Conservation (phyloP, 1,139 yeast genomes). For the Blastobotrys apis region DNA sequence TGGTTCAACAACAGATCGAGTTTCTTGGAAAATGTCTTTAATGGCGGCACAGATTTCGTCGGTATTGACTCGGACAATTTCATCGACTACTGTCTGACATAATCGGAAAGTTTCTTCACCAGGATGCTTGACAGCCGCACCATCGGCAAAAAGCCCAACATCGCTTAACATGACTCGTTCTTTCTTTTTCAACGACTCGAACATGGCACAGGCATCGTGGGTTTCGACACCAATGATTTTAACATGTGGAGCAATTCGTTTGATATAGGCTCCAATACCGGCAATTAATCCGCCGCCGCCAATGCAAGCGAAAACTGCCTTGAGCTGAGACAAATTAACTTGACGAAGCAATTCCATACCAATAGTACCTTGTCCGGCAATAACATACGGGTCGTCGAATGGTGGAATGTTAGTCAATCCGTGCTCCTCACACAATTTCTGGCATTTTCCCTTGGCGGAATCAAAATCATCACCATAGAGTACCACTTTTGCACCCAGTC, state of each 20-base stretch:
- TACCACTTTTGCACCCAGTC: conserved; percentile 92
- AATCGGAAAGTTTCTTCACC: conserved; percentile 92
- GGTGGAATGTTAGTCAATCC: conserved; percentile 92
- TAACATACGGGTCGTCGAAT: conserved; percentile 93
- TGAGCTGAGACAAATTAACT: conserved; percentile 67
- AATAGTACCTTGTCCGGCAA: conserved; percentile 99
- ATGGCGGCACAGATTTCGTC: conserved; percentile 98
- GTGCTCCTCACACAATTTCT: conserved; percentile 59
- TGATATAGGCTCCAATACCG: conserved; percentile 84
- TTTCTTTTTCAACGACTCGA: conserved; percentile 60
- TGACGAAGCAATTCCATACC: conserved; percentile 92
- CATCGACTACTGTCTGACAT: conserved; percentile 76
- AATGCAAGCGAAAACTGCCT: conserved; percentile 86
- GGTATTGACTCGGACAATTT: conserved; percentile 78
- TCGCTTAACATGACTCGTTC: conserved; percentile 53
- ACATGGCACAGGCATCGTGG: conserved; percentile 86
- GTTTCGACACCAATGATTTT: conserved; percentile 96
- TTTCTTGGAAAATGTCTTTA: conserved; percentile 92
- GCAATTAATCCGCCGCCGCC: conserved; percentile 98
- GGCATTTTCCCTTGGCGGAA: conserved; percentile 85
- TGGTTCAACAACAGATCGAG: conserved; percentile 91
- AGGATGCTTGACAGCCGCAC: conserved; percentile 89
- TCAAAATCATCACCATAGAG: conserved; percentile 92
- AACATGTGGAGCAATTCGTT: conserved; percentile 96
- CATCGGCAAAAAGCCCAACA: conserved; percentile 99